Evolutionary conservation across 768 basidiomycete species (phyloP).

Genomic region (Suillus tomentosus): DNA sequence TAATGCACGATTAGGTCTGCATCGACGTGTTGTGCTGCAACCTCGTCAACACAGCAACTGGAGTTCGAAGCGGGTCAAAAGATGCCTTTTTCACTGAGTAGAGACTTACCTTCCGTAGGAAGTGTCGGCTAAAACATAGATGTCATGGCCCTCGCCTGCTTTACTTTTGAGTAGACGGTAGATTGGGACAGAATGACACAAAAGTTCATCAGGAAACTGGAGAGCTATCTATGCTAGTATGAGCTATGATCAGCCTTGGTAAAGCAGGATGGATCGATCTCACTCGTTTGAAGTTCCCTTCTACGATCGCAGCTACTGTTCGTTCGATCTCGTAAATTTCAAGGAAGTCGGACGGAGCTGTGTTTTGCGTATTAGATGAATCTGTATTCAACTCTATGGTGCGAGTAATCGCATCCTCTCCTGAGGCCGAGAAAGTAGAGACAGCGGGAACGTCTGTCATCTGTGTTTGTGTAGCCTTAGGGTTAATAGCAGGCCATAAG

Average conservation of each 20-base stretch:
- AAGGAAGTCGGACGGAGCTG: conserved; percentile 45
- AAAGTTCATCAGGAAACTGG: conserved; percentile 94
- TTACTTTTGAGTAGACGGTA: conserved; percentile 63
- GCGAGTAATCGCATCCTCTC: conserved; percentile 64
- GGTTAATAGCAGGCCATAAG: background rate
- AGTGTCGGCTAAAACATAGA: conserved; percentile 95
- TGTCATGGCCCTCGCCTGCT: conserved; percentile 50
- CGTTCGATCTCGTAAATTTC: conserved; percentile 75
- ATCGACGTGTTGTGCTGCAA: conserved; percentile 91
- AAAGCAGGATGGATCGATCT: conserved; percentile 19
- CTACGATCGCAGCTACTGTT: conserved; percentile 61
- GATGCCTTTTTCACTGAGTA: background rate
- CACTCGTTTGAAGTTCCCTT: conserved; percentile 72
- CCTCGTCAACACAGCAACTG: conserved; percentile 94
- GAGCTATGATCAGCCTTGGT: background rate
- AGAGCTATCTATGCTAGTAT: conserved; percentile 65
- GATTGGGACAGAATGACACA: conserved; percentile 84
- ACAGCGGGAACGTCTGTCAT: background rate
- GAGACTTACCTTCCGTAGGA: conserved; percentile 89
- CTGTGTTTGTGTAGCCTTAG: background rate
- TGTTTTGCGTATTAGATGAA: conserved; percentile 34
- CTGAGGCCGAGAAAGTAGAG: conserved; percentile 53
- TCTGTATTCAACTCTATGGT: conserved; percentile 50
- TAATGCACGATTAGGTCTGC: conserved; percentile 94
- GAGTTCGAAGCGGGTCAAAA: conserved; percentile 10